Evolutionary conservation across 2,329 filamentous ascomycete genomes (phyloP).

Genomic region (Aphanoascus verrucosus): DNA sequence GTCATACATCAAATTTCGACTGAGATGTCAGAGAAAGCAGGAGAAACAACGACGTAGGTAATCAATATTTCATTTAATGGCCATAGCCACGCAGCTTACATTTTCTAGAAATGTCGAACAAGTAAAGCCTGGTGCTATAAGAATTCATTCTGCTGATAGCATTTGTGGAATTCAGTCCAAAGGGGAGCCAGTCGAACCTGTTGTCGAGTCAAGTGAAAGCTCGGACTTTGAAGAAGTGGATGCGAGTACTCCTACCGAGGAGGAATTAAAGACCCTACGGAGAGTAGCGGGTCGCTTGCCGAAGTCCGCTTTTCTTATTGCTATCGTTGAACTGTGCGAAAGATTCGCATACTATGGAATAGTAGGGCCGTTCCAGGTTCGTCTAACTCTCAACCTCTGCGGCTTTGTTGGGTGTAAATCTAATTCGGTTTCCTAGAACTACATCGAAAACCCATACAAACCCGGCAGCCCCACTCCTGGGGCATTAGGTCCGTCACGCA

Average conservation of each 20-base stretch:
- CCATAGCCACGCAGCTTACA: background rate
- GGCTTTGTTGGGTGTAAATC: background rate
- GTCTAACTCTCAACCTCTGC: background rate
- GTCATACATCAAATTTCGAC: background rate
- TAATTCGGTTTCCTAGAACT: slow-evolving; percentile 35
- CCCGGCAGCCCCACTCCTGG: slow-evolving; percentile 31
- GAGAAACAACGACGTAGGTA: background rate
- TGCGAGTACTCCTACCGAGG: slow-evolving; percentile 40
- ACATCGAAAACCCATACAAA: slow-evolving; percentile 36
- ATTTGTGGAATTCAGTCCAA: background rate
- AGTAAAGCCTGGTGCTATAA: background rate
- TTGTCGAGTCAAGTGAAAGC: background rate
- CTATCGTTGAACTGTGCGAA: slow-evolving; percentile 46
- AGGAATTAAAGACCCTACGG: slow-evolving; percentile 42
- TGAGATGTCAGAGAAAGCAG: too few species aligned
- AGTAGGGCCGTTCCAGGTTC: slow-evolving; percentile 40
- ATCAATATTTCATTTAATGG: background rate
- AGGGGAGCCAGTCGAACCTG: background rate
- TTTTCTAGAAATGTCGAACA: background rate
- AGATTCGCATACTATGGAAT: slow-evolving; percentile 50
- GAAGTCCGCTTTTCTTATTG: slow-evolving; percentile 46
- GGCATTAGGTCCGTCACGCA: slow-evolving; percentile 22
- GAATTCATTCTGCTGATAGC: background rate
- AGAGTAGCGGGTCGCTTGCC: slow-evolving; percentile 47
- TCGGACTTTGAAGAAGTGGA: background rate